phyloP scores from a whole-genome alignment of 2,329 filamentous ascomycete genomes.

The Aureobasidium musti region DNA sequence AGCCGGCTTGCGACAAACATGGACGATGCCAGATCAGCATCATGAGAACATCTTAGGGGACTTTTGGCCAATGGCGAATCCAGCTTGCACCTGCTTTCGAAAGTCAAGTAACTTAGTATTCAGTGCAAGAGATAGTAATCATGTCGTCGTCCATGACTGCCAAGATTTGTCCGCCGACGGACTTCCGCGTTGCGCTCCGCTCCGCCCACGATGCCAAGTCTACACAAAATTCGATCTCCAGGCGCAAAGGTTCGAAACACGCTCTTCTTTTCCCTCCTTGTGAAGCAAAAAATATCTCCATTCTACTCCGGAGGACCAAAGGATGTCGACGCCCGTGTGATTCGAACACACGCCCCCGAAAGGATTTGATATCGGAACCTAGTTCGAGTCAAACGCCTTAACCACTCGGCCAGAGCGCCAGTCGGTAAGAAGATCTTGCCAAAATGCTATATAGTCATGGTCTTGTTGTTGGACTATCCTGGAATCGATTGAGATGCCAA shows the following conservation, averaged over 20 bases:
- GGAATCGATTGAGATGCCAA: too few relatives aligned
- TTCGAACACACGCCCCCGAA: constrained; percentile 24
- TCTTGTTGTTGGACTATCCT: too few relatives aligned
- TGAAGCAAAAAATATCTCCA: neutral
- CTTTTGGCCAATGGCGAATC: too few relatives aligned
- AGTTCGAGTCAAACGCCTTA: constrained; percentile 28
- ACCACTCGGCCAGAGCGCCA: constrained; percentile 27
- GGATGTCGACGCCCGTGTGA: constrained; percentile 14
- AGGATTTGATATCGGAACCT: constrained; percentile 20
- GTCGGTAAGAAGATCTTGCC: too few relatives aligned
- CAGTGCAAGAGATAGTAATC: too few relatives aligned
- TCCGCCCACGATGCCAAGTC: neutral
- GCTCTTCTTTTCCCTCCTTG: neutral
- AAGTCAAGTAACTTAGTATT: too few relatives aligned
- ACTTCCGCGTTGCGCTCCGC: neutral
- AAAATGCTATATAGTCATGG: too few relatives aligned
- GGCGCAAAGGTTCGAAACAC: neutral
- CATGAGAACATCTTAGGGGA: too few relatives aligned
- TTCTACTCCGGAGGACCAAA: neutral
- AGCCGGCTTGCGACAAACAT: too few relatives aligned
- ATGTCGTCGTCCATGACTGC: neutral
- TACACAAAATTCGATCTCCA: neutral
- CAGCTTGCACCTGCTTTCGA: too few relatives aligned
- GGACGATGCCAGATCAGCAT: too few relatives aligned
- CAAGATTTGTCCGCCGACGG: neutral